These are phyloP conservation scores for Meyerozyma athensensis DNA, from an alignment of 1,139 yeast genomes.

Conservation along the genomic window DNA sequence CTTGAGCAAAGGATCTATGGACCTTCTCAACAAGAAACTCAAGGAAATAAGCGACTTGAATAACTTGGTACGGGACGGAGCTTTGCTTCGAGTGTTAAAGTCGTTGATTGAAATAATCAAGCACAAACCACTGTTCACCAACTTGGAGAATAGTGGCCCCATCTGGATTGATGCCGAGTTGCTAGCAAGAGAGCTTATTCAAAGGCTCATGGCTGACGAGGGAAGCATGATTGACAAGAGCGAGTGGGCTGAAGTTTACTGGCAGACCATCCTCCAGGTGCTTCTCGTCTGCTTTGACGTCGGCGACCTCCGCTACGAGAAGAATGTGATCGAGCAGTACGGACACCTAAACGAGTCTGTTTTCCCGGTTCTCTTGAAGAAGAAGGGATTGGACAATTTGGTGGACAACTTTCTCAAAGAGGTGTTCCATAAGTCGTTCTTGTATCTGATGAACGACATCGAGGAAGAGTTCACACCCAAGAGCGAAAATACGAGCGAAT, in stretches of 20 bases:
- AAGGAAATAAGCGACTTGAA: conserved; percentile 23
- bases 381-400: conserved; percentile 21
- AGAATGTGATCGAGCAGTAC: conserved; percentile 46
- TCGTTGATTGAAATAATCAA: conserved; percentile 17
- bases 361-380: conserved; percentile 30
- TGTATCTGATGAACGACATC: conserved; percentile 45
- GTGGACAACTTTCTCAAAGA: conserved; percentile 36
- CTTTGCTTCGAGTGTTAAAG: conserved; percentile 26
- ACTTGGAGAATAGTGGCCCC: conserved; percentile 16
- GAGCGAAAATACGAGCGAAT: conserved; percentile 6
- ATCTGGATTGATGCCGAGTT: conserved; percentile 44
- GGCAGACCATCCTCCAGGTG: conserved; percentile 43
- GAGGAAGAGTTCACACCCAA: conserved; percentile 19
- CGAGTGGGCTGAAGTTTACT: conserved; percentile 26
- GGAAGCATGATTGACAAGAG: conserved; percentile 12
- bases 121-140: conserved; percentile 32
- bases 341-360: conserved; percentile 36
- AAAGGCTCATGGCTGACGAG: conserved; percentile 16
- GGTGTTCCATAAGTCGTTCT: conserved; percentile 38
- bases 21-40: conserved; percentile 35
- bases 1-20: conserved; percentile 49
- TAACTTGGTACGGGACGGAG: conserved; percentile 41
- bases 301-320: conserved; percentile 36
- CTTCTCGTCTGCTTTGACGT: conserved; percentile 38
- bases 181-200: conserved; percentile 22